Percentiles rank a stretch among this genome's conserved stretches.
These are phyloP conservation scores for Naegleria fowleri DNA, from an alignment of 208 protist genomes.

Conservation along the genomic window DNA sequence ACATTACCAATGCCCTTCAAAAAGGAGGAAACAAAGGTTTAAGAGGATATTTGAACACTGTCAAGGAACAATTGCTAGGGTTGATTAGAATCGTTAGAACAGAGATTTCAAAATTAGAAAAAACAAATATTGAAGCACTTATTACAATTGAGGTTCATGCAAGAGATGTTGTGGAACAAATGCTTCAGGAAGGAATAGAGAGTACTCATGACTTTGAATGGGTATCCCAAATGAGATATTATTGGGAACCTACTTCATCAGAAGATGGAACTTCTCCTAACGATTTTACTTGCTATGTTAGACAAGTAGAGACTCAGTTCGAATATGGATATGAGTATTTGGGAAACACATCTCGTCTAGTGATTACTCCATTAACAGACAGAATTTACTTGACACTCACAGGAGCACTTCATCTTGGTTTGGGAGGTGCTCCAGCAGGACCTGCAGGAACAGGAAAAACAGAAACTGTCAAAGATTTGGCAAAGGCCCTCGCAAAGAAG, in stretches of 20 bases:
- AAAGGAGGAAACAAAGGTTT: slow-evolving; percentile 57
- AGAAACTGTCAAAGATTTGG: slow-evolving; percentile 93
- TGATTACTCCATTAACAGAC: slow-evolving; percentile 93
- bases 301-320: slow-evolving; percentile 85
- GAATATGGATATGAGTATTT: slow-evolving; percentile 93
- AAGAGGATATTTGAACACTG: neutral
- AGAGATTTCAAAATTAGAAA: slow-evolving; percentile 44
- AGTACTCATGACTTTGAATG: slow-evolving; percentile 85
- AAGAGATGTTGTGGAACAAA: slow-evolving; percentile 80
- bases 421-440: slow-evolving; percentile 83
- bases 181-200: slow-evolving; percentile 57
- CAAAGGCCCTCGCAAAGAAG: slow-evolving; percentile 92
- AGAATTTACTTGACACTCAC: slow-evolving; percentile 93
- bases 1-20: slow-evolving; percentile 75
- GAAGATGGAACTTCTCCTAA: slow-evolving; percentile 29
- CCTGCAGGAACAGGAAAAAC: slow-evolving; percentile 86
- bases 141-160: slow-evolving; percentile 95
- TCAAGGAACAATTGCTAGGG: slow-evolving; percentile 17
- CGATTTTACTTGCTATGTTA: slow-evolving; percentile 66
- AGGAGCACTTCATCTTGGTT: slow-evolving; percentile 76
- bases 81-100: slow-evolving; percentile 10
- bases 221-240: slow-evolving; percentile 93
- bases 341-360: slow-evolving; percentile 89
- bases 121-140: slow-evolving; percentile 86
- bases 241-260: slow-evolving; percentile 79